phyloP scores from a whole-genome alignment of 2,329 filamentous ascomycete species.

The Fusarium fujikuroi region DNA sequence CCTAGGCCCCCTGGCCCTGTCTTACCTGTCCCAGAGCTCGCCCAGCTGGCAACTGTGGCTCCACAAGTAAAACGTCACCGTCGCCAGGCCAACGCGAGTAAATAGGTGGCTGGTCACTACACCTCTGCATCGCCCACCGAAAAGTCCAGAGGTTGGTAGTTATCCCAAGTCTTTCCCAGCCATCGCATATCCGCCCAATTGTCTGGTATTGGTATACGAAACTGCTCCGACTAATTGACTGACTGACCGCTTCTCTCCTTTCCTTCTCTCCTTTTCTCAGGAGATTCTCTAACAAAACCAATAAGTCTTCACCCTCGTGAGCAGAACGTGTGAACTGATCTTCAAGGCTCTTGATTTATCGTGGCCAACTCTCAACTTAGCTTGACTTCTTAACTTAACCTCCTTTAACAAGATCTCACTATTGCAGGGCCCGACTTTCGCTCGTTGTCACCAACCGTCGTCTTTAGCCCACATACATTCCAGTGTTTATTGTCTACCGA shows the following conservation, averaged over 20 bases:
- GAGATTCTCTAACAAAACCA: constrained; percentile 33
- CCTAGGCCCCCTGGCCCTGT: background rate
- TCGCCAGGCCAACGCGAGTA: constrained; percentile 42
- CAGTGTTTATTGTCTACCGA: constrained; percentile 30
- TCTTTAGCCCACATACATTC: constrained; percentile 36
- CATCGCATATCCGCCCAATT: constrained; percentile 40
- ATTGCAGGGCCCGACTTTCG: constrained; percentile 41
- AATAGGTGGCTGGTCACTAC: constrained; percentile 44
- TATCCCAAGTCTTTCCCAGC: constrained; percentile 39
- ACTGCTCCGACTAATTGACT: constrained; percentile 24
- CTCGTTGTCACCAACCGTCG: constrained; percentile 41
- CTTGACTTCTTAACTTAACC: constrained; percentile 13
- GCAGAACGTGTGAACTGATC: constrained; percentile 41
- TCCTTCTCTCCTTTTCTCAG: constrained; percentile 23
- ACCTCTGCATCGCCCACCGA: constrained; percentile 27
- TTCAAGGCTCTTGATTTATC: constrained; percentile 22
- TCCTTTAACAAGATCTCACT: constrained; percentile 36
- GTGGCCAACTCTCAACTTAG: constrained; percentile 11
- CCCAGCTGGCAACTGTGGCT: constrained; percentile 6
- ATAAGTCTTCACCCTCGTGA: constrained; percentile 40
- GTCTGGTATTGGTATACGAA: constrained; percentile 28
- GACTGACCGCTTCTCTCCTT: constrained; percentile 36
- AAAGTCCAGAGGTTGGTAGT: constrained; percentile 43
- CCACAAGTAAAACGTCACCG: constrained; percentile 38
- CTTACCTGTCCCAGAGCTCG: background rate